These are phyloP conservation scores for Fusarium sp. DNA, from an alignment of 2,329 filamentous ascomycete genomes.

Conservation along the genomic window DNA sequence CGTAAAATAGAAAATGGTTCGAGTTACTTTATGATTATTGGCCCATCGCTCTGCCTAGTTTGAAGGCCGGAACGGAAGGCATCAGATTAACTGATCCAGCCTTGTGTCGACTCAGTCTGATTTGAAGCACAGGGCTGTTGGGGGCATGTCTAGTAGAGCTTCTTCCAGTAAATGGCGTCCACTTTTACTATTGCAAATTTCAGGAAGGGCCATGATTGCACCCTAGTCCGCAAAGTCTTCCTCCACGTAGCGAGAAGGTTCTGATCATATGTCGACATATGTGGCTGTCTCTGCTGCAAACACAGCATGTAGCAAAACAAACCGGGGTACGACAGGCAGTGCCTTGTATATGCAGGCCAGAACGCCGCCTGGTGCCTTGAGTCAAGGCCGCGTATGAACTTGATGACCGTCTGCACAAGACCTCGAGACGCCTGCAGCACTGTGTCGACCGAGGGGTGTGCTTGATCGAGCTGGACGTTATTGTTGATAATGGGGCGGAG, in stretches of 20 bases:
- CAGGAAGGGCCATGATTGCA: constrained; percentile 40
- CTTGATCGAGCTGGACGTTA: background rate
- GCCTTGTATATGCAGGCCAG: background rate
- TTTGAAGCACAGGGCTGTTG: too few relatives aligned
- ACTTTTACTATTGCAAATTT: constrained; percentile 43
- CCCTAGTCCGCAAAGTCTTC: constrained; percentile 23
- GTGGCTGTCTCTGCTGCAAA: background rate
- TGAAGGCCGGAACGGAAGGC: too few relatives aligned
- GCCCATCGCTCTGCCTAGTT: too few relatives aligned
- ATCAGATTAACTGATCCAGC: too few relatives aligned
- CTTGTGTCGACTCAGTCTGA: too few relatives aligned
- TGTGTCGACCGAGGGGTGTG: background rate
- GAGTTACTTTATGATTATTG: too few relatives aligned
- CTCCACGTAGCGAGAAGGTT: background rate
- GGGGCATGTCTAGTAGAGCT: background rate
- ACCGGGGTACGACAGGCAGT: background rate
- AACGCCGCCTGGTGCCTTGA: background rate
- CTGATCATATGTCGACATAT: background rate
- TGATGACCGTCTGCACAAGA: background rate
- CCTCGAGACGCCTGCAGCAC: background rate
- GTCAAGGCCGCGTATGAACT: background rate
- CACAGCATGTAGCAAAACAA: background rate
- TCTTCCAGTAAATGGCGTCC: constrained; percentile 45
- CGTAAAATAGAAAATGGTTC: too few relatives aligned
- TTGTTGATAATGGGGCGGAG: background rate